A percentile compares a stretch with the other conserved stretches of the same genome.
These are phyloP conservation scores for Dictyostelium capitatum DNA, from an alignment of 78 protist genomes.

Conservation along the genomic window DNA sequence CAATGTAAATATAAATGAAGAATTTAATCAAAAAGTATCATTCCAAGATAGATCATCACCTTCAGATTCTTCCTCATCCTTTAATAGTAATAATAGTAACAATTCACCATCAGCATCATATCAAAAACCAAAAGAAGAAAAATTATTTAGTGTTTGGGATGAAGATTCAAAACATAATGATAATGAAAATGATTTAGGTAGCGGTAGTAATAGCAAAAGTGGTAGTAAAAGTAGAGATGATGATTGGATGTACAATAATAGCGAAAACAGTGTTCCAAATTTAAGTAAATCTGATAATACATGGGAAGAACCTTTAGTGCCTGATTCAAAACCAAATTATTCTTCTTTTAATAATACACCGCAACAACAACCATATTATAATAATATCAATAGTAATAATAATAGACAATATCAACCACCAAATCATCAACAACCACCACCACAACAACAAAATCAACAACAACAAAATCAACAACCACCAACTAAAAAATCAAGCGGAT, in stretches of 20 bases:
- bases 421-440: constrained; percentile 16
- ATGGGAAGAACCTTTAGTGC: constrained; percentile 33
- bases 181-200: not conserved
- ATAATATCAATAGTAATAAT: not conserved
- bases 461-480: constrained; percentile 8
- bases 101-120: not conserved
- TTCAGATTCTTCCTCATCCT: constrained; percentile 1
- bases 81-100: not conserved
- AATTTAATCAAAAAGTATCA: constrained; percentile 13
- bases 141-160: constrained; percentile 75
- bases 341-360: constrained; percentile 24
- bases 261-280: not conserved
- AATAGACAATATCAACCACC: constrained; percentile 8
- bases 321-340: not conserved
- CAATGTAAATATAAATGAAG: not conserved
- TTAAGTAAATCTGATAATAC: not conserved
- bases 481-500: constrained; percentile 47
- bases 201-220: constrained; percentile 15
- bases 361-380: constrained; percentile 11
- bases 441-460: constrained; percentile 11
- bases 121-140: constrained; percentile 15
- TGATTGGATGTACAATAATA: constrained; percentile 70
- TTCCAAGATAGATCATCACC: not conserved
- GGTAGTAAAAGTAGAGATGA: constrained; percentile 14
- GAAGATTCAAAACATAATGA: constrained; percentile 18